A percentile compares a stretch with the other conserved stretches of the same genome.
Evolutionary conservation across 2,329 filamentous ascomycete species (phyloP).

Genomic region (Akanthomyces uredinophilus): DNA sequence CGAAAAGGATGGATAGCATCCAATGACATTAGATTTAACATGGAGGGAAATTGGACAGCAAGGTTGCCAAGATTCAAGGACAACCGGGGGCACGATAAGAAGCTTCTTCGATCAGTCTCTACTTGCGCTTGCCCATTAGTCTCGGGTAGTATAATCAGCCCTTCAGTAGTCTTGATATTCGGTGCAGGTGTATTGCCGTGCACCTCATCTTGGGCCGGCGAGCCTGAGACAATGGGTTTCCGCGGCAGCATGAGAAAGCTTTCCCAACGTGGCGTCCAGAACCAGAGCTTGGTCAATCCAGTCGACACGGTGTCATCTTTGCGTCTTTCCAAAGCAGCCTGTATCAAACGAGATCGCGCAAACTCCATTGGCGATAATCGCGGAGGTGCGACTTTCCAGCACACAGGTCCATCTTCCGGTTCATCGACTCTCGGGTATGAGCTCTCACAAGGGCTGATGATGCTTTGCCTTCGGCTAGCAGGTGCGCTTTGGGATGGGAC

Average conservation of each 20-base stretch:
- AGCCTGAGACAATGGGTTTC: slow-evolving; percentile 19
- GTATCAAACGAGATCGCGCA: slow-evolving; percentile 30
- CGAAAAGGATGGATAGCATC: not conserved
- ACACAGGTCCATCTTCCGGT: not conserved
- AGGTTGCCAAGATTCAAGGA: slow-evolving; percentile 28
- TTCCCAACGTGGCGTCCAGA: slow-evolving; percentile 32
- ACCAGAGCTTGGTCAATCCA: slow-evolving; percentile 26
- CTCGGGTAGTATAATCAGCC: not conserved
- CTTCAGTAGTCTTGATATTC: not conserved
- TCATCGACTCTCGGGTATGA: not conserved
- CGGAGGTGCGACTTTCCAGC: slow-evolving; percentile 22
- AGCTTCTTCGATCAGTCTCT: not conserved
- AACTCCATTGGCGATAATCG: slow-evolving; percentile 39
- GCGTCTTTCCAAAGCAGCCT: slow-evolving; percentile 26
- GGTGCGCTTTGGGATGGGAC: not conserved
- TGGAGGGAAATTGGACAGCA: slow-evolving; percentile 21
- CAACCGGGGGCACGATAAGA: slow-evolving; percentile 23
- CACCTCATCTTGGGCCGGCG: not conserved
- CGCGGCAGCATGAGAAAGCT: slow-evolving; percentile 33
- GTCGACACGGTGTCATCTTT: slow-evolving; percentile 26
- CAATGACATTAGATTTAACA: slow-evolving; percentile 20
- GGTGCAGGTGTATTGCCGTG: too few species aligned
- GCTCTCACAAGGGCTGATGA: not conserved
- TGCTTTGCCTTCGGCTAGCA: slow-evolving; percentile 1
- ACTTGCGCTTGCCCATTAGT: not conserved